Conservation (phyloP, 257 asterid genomes). For the Nicotiana attenuata region DNA sequence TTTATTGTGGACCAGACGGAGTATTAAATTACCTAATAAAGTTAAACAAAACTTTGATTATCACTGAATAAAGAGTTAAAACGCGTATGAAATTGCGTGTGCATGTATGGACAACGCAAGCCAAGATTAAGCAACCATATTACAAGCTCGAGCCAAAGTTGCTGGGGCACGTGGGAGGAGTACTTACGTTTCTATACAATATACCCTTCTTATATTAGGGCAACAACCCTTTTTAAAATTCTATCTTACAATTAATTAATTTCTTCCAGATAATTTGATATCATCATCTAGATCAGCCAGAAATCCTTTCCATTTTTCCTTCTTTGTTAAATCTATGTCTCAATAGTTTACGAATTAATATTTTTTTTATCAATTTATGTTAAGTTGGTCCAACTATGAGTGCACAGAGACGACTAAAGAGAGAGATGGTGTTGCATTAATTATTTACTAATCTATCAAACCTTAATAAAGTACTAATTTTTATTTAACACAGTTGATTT, state of each 20-base stretch:
- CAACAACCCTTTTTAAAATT: background rate
- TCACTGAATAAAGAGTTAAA: too few species aligned
- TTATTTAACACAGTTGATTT: too few species aligned
- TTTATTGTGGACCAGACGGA: too few species aligned
- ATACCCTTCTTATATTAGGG: too few species aligned
- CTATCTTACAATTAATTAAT: background rate
- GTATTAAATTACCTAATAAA: too few species aligned
- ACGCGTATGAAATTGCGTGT: background rate
- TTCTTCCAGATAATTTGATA: background rate
- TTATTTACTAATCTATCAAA: too few species aligned
- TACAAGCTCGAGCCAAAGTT: slow-evolving; percentile 11
- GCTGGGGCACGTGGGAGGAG: background rate
- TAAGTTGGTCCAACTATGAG: too few species aligned
- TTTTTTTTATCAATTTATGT: background rate
- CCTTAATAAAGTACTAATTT: too few species aligned
- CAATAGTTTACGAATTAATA: background rate
- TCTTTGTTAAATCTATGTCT: background rate
- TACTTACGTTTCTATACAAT: background rate
- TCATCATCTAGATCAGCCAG: background rate
- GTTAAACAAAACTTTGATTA: too few species aligned
- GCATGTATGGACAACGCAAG: background rate
- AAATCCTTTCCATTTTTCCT: background rate
- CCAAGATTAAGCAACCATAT: background rate
- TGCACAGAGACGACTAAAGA: too few species aligned
- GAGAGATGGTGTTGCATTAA: too few species aligned